Percentiles rank a stretch among this genome's conserved stretches.
phyloP scores from a whole-genome alignment of 768 basidiomycete genomes.

The Leccinum imitatum region DNA sequence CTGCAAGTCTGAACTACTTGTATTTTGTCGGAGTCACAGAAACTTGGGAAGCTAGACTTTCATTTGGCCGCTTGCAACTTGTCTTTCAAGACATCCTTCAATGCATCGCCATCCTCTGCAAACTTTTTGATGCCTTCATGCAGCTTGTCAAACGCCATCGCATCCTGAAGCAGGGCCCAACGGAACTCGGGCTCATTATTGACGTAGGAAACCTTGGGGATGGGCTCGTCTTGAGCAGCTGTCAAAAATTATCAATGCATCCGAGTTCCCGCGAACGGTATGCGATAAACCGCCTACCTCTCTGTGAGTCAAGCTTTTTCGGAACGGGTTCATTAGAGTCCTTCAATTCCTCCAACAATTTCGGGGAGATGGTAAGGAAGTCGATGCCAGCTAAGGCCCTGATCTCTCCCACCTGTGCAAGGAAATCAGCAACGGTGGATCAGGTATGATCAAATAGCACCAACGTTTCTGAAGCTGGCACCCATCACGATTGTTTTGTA shows the following conservation, averaged over 20 bases:
- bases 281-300: conserved; percentile 41
- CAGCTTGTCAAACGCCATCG: conserved; percentile 95
- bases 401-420: conserved; percentile 78
- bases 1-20: background rate
- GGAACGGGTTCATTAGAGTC: conserved; percentile 69
- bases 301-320: conserved; percentile 71
- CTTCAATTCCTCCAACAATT: conserved; percentile 86
- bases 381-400: conserved; percentile 92
- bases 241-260: conserved; percentile 1
- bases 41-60: background rate
- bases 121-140: conserved; percentile 98
- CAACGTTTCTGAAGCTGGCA: conserved; percentile 94
- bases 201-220: conserved; percentile 77
- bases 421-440: background rate
- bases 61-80: conserved; percentile 40
- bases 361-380: conserved; percentile 91
- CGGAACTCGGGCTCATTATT: conserved; percentile 93
- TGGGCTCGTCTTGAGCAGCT: conserved; percentile 62
- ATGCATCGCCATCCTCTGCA: conserved; percentile 83
- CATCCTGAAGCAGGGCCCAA: conserved; percentile 84
- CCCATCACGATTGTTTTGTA: conserved; percentile 99
- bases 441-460: conserved; percentile 26
- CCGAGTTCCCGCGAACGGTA: background rate
- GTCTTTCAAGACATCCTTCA: conserved; percentile 77
- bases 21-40: background rate